Conservation (phyloP, 306 rosid species). For the Glycyrrhiza uralensis region DNA sequence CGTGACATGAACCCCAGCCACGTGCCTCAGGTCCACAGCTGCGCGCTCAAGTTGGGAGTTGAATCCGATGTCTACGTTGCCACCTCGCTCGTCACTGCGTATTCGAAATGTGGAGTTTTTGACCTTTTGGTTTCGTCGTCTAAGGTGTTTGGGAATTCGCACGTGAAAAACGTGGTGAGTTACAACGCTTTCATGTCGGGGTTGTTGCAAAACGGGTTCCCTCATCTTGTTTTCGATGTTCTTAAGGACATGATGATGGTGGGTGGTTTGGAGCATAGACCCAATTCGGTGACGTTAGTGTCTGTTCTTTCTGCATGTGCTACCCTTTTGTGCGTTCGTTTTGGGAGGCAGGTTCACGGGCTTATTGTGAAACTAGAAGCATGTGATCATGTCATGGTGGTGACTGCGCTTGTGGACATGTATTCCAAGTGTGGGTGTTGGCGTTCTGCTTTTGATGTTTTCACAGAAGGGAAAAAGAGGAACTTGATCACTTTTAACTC, state of each 20-base stretch:
- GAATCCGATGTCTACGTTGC: constrained; percentile 54
- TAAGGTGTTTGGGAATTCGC: constrained; percentile 50
- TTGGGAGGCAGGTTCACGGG: constrained; percentile 73
- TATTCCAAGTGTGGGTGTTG: constrained; percentile 72
- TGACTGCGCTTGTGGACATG: constrained; percentile 64
- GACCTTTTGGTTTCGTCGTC: constrained; percentile 38
- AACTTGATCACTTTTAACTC: constrained; percentile 67
- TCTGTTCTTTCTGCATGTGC: constrained; percentile 62
- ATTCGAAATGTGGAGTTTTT: constrained; percentile 40
- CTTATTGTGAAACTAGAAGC: constrained; percentile 35
- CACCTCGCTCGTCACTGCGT: constrained; percentile 55
- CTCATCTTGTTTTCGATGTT: constrained; percentile 41
- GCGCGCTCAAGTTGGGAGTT: constrained; percentile 64
- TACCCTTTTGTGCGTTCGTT: constrained; percentile 30
- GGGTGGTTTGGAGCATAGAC: constrained; percentile 18
- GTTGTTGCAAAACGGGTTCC: constrained; percentile 49
- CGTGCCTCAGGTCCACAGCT: constrained; percentile 53
- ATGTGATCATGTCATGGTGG: constrained; percentile 39
- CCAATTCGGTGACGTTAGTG: constrained; percentile 51
- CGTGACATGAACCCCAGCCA: constrained; percentile 17
- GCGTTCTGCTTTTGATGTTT: constrained; percentile 42
- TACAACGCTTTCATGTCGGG: constrained; percentile 66
- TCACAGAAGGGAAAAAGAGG: constrained; percentile 34
- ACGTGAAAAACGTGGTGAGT: constrained; percentile 53
- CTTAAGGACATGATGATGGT: constrained; percentile 52